phyloP scores from a whole-genome alignment of 345 rosid genomes.

The Geranium brycei region DNA sequence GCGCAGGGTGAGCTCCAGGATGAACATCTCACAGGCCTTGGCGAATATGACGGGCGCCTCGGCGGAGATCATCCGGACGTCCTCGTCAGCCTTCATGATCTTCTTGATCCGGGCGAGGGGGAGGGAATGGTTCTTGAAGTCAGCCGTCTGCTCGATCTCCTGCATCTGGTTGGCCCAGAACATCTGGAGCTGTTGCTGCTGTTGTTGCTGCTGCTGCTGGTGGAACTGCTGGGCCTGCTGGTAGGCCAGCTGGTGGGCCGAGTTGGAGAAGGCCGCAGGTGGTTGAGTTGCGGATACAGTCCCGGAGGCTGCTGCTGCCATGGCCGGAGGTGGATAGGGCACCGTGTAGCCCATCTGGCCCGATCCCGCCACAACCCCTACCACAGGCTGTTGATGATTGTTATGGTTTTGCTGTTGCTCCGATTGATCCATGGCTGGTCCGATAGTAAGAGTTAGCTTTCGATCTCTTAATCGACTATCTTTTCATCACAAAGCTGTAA shows the following conservation, averaged over 20 bases:
- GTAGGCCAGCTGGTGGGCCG: slow-evolving; percentile 25
- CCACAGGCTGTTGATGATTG: slow-evolving; percentile 28
- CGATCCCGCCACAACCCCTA: slow-evolving; percentile 30
- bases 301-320: slow-evolving; percentile 27
- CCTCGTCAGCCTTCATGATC: slow-evolving; percentile 37
- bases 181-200: slow-evolving; percentile 29
- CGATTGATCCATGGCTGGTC: slow-evolving; percentile 36
- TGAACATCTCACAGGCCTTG: slow-evolving; percentile 35
- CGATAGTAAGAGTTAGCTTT: background rate
- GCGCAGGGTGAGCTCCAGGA: slow-evolving; percentile 30
- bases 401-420: slow-evolving; percentile 30
- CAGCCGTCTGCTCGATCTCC: slow-evolving; percentile 25
- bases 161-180: slow-evolving; percentile 34
- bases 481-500: slow-evolving; percentile 15
- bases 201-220: slow-evolving; percentile 33
- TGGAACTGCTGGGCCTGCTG: slow-evolving; percentile 36
- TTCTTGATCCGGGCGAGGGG: slow-evolving; percentile 35
- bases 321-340: slow-evolving; percentile 36
- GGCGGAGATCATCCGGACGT: slow-evolving; percentile 39
- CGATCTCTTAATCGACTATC: slow-evolving; percentile 4
- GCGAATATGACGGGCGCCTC: slow-evolving; percentile 37
- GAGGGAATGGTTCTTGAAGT: slow-evolving; percentile 33
- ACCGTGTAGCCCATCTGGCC: slow-evolving; percentile 34
- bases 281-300: slow-evolving; percentile 13
- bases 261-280: slow-evolving; percentile 11